A percentile compares a stretch with the other conserved stretches of the same genome.
Evolutionary conservation across 108 stramenopile genomes (phyloP).

Genomic region (Fragilariopsis cylindrus): DNA sequence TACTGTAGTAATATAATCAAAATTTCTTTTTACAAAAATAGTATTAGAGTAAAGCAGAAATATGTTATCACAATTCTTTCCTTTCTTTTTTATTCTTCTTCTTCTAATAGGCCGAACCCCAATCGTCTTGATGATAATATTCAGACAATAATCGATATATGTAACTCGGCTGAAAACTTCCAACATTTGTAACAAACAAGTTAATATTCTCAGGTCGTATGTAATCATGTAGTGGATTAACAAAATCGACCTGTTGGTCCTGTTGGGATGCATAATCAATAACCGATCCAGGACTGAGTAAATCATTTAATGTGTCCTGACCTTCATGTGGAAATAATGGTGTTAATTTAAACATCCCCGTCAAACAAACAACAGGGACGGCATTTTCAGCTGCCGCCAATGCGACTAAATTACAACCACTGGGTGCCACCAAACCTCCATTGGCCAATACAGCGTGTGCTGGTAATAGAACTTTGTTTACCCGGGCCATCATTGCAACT

Average conservation of each 20-base stretch:
- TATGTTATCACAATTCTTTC: too few species aligned
- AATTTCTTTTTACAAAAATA: too few species aligned
- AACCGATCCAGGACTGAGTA: slow-evolving; percentile 61
- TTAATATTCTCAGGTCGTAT: slow-evolving; percentile 92
- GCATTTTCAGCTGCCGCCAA: slow-evolving; percentile 92
- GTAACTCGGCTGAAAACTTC: slow-evolving; percentile 95
- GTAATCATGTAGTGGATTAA: slow-evolving; percentile 95
- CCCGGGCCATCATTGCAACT: slow-evolving; percentile 82
- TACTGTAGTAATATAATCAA: too few species aligned
- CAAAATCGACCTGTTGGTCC: slow-evolving; percentile 68
- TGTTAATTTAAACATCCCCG: slow-evolving; percentile 96
- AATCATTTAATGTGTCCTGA: slow-evolving; percentile 92
- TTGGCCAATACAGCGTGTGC: slow-evolving; percentile 97
- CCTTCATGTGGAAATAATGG: slow-evolving; percentile 97
- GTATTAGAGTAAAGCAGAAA: too few species aligned
- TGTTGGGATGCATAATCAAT: slow-evolving; percentile 25
- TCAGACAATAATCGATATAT: slow-evolving; percentile 94
- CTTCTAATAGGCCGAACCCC: slow-evolving; percentile 64
- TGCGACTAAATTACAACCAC: slow-evolving; percentile 90
- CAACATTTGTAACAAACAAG: slow-evolving; percentile 93
- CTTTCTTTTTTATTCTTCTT: too few species aligned
- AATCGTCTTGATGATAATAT: slow-evolving; percentile 94
- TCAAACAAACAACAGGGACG: slow-evolving; percentile 92
- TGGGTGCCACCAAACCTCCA: slow-evolving; percentile 91
- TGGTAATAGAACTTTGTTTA: slow-evolving; percentile 93